phyloP scores from a whole-genome alignment of 495 filamentous ascomycete genomes.

The Lentithecium fluviatile region DNA sequence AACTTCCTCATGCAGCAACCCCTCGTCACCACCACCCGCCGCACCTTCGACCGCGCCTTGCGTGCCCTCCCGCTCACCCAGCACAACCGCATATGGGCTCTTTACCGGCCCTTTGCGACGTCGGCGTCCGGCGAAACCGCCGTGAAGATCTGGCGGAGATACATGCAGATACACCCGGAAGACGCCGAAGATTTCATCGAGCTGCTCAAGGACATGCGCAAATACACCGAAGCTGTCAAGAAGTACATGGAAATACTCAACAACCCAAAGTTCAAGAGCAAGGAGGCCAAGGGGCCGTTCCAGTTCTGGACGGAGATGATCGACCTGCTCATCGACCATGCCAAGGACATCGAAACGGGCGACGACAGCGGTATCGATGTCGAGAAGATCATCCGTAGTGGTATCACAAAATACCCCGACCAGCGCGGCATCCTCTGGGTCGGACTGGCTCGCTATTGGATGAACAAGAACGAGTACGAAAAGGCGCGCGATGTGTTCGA shows the following conservation, averaged over 20 bases:
- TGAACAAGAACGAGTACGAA: slow-evolving; percentile 88
- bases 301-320: slow-evolving; percentile 98
- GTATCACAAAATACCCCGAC: slow-evolving; percentile 88
- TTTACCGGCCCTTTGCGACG: slow-evolving; percentile 89
- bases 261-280: slow-evolving; percentile 87
- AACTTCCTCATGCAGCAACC: slow-evolving; percentile 88
- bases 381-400: slow-evolving; percentile 89
- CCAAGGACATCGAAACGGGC: slow-evolving; percentile 77
- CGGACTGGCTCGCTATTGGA: slow-evolving; percentile 95
- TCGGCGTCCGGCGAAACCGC: slow-evolving; percentile 90
- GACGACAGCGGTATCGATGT: slow-evolving; percentile 82
- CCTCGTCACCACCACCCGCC: slow-evolving; percentile 82
- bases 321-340: slow-evolving; percentile 90
- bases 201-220: slow-evolving; percentile 73
- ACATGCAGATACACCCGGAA: slow-evolving; percentile 98
- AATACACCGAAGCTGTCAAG: slow-evolving; percentile 90
- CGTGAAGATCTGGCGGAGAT: slow-evolving; percentile 89
- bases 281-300: slow-evolving; percentile 90
- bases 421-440: slow-evolving; percentile 97
- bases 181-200: slow-evolving; percentile 94
- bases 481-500: slow-evolving; percentile 90
- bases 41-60: slow-evolving; percentile 90
- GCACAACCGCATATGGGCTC: slow-evolving; percentile 93
- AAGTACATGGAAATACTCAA: slow-evolving; percentile 93
- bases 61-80: slow-evolving; percentile 95